Percentiles rank a stretch among this genome's conserved stretches.
These are phyloP conservation scores for Nemania sp. DNA, from an alignment of 2,329 filamentous ascomycete genomes.

Conservation along the genomic window DNA sequence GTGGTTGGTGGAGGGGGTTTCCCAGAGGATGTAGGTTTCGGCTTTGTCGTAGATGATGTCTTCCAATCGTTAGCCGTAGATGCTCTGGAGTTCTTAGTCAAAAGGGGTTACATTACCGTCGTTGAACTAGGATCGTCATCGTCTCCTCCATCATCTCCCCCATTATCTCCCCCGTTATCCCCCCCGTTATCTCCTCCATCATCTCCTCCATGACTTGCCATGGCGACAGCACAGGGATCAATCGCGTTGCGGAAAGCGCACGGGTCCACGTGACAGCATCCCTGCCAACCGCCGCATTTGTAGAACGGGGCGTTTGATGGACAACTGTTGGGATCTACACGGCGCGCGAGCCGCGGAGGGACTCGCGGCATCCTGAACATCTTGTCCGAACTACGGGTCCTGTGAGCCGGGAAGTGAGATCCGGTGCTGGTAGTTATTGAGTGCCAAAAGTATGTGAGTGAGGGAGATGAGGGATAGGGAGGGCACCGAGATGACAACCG, in stretches of 20 bases:
- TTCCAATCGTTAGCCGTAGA: not conserved
- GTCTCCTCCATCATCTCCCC: not conserved
- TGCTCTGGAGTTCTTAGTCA: not conserved
- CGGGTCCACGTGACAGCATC: slow-evolving; percentile 51
- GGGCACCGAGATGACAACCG: no score
- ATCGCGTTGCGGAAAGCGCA: slow-evolving; percentile 38
- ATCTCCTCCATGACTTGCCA: not conserved
- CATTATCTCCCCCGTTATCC: not conserved
- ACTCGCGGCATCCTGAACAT: not conserved
- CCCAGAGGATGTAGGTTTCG: not conserved
- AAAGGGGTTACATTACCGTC: not conserved
- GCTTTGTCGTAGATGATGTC: not conserved
- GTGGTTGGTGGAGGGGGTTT: no score
- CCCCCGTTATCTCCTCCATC: not conserved
- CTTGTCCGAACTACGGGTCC: no score
- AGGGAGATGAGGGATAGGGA: no score
- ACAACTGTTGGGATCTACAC: slow-evolving; percentile 31
- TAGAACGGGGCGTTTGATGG: slow-evolving; percentile 41
- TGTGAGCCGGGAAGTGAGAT: not conserved
- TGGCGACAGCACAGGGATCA: slow-evolving; percentile 14
- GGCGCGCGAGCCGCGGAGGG: not conserved
- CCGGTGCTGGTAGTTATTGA: not conserved
- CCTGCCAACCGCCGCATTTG: slow-evolving; percentile 45
- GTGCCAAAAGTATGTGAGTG: no score
- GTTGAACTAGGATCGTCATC: not conserved